Percentiles rank a stretch among this genome's conserved stretches.
Conservation (phyloP, 345 rosid species). For the Pistacia integerrima region DNA sequence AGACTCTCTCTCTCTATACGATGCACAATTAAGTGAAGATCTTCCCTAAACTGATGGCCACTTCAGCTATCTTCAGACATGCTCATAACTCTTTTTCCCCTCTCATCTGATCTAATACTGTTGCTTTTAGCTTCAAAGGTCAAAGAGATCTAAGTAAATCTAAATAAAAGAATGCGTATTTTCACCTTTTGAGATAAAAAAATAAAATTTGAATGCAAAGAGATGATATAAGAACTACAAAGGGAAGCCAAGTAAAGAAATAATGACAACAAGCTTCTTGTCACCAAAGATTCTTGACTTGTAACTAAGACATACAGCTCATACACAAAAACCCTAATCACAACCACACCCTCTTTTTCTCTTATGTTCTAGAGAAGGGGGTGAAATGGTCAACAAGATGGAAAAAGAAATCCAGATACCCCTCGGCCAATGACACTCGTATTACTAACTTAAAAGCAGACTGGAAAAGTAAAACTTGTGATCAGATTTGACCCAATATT, state of each 20-base stretch:
- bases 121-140: constrained; percentile 9
- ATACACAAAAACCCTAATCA: constrained; percentile 15
- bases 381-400: constrained; percentile 9
- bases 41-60: no score
- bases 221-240: constrained; percentile 2
- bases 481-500: background rate
- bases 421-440: background rate
- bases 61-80: constrained; percentile 1
- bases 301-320: constrained; percentile 18
- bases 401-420: background rate
- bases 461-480: background rate
- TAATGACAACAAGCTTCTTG: constrained; percentile 28
- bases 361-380: background rate
- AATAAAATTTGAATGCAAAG: background rate
- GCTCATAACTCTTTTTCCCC: background rate
- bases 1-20: background rate
- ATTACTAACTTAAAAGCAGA: background rate
- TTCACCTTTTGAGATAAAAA: constrained; percentile 3
- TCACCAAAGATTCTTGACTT: constrained; percentile 41
- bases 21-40: background rate
- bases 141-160: background rate
- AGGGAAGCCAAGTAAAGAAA: constrained; percentile 19
- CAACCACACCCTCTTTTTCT: background rate
- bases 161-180: background rate
- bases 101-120: background rate